These are phyloP conservation scores for Xylaria polymorpha DNA, from an alignment of 2,329 filamentous ascomycete genomes.

Conservation along the genomic window DNA sequence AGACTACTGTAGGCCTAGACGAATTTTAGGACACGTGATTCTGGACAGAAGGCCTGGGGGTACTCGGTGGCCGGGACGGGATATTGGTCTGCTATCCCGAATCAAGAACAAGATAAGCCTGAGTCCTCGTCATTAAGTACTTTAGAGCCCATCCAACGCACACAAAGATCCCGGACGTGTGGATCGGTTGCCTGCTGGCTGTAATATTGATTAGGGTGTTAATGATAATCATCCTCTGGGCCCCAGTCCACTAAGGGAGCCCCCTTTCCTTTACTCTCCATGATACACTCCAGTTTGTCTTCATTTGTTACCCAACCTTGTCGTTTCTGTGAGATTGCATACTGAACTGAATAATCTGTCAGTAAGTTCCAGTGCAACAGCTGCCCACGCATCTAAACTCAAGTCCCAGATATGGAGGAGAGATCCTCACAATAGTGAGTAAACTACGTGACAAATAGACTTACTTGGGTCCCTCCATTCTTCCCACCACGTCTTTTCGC, in stretches of 20 bases:
- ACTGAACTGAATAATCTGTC: slow-evolving; percentile 37
- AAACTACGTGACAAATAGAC: neutral
- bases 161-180: neutral
- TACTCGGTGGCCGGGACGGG: neutral
- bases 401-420: neutral
- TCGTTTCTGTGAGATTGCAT: slow-evolving; percentile 53
- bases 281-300: slow-evolving; percentile 64
- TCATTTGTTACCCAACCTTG: slow-evolving; percentile 63
- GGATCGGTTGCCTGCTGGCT: neutral
- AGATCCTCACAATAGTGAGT: neutral
- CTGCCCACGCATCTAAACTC: neutral
- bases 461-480: slow-evolving; percentile 62
- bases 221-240: slow-evolving; percentile 47
- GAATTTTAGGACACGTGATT: neutral
- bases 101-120: neutral
- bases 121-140: slow-evolving; percentile 3
- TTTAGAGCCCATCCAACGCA: neutral
- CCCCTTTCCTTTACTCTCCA: slow-evolving; percentile 59
- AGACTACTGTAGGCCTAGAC: neutral
- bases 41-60: neutral
- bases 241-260: slow-evolving; percentile 58
- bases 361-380: slow-evolving; percentile 13
- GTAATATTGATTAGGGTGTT: slow-evolving; percentile 6
- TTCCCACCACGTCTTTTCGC: slow-evolving; percentile 67
- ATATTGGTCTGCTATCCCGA: neutral